Percentiles rank a stretch among this genome's conserved stretches.
Conservation (phyloP, 2,329 filamentous ascomycete genomes). For the Zymoseptoria passerinii region DNA sequence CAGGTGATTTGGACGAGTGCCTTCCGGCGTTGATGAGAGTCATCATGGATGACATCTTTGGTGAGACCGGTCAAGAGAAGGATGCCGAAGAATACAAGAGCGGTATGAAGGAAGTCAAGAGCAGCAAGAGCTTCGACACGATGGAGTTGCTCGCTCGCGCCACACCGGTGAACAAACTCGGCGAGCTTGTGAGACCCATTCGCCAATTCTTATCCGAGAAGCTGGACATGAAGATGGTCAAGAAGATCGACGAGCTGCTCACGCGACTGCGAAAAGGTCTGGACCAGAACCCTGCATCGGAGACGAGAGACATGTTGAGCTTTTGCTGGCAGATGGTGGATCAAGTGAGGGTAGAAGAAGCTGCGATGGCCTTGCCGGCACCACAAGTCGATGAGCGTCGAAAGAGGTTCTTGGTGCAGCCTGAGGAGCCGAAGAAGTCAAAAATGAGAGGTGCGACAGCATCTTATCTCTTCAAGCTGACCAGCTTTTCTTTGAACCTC, state of each 20-base stretch:
- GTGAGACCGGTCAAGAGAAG: conserved; percentile 85
- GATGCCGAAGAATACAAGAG: conserved; percentile 92
- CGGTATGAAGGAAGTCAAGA: conserved; percentile 96
- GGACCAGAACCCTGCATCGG: conserved; percentile 68
- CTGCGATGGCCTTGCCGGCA: conserved; percentile 10
- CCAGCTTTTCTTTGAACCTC: conserved; percentile 79
- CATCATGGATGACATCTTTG: conserved; percentile 97
- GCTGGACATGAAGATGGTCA: conserved; percentile 71
- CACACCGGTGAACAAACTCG: conserved; percentile 65
- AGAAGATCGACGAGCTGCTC: conserved; percentile 84
- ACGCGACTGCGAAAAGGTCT: conserved; percentile 75
- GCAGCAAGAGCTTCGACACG: conserved; percentile 94
- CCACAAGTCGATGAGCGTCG: conserved; percentile 13
- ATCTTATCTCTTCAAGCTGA: conserved; percentile 78
- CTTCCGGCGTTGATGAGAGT: conserved; percentile 68
- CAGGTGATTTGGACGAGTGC: conserved; percentile 86
- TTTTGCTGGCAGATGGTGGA: conserved; percentile 95
- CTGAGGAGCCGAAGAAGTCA: conserved; percentile 60
- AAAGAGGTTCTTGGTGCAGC: conserved; percentile 61
- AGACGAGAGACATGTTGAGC: conserved; percentile 73
- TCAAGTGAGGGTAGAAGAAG: conserved; percentile 54
- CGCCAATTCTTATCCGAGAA: conserved; percentile 73
- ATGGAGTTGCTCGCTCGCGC: conserved; percentile 87
- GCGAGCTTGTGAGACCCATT: conserved; percentile 68
- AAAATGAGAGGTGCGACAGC: conserved; percentile 55